Conservation (phyloP, 176 grass and related monocot species). For the Eragrostis curvula region DNA sequence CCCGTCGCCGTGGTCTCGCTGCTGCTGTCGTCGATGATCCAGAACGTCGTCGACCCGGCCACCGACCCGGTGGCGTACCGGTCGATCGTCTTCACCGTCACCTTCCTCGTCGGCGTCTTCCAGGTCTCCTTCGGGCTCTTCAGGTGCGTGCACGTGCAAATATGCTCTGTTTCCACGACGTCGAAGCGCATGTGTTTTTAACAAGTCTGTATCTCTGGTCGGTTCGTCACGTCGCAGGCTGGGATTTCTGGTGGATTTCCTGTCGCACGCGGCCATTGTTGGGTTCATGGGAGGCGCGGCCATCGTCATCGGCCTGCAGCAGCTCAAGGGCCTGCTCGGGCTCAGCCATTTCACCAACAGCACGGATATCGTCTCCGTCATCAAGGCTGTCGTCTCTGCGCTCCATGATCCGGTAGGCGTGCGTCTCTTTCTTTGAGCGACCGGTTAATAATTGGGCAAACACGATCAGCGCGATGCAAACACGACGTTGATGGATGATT, state of each 20-base stretch:
- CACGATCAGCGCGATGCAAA: background rate
- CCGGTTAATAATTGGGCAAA: background rate
- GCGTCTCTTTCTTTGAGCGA: background rate
- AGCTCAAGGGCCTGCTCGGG: constrained; percentile 87
- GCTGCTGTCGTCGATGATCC: constrained; percentile 88
- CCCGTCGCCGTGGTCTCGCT: constrained; percentile 96
- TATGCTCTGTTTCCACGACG: background rate
- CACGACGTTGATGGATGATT: background rate
- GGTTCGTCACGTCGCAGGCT: constrained; percentile 46
- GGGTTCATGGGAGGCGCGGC: constrained; percentile 97
- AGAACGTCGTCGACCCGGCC: constrained; percentile 81
- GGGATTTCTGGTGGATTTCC: constrained; percentile 89
- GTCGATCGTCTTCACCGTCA: constrained; percentile 80
- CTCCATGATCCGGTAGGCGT: constrained; percentile 71
- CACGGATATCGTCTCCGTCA: constrained; percentile 80
- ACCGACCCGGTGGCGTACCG: constrained; percentile 65
- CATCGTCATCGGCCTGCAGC: constrained; percentile 88
- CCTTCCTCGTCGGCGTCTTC: constrained; percentile 86
- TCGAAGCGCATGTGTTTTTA: background rate
- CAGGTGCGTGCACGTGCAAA: constrained; percentile 49
- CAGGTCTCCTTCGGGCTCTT: constrained; percentile 87
- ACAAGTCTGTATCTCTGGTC: background rate
- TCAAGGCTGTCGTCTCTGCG: constrained; percentile 61
- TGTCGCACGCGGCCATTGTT: constrained; percentile 90
- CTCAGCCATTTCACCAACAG: constrained; percentile 82